Conservation (phyloP, 1,139 yeast species). For the Yamadazyma dendronema region DNA sequence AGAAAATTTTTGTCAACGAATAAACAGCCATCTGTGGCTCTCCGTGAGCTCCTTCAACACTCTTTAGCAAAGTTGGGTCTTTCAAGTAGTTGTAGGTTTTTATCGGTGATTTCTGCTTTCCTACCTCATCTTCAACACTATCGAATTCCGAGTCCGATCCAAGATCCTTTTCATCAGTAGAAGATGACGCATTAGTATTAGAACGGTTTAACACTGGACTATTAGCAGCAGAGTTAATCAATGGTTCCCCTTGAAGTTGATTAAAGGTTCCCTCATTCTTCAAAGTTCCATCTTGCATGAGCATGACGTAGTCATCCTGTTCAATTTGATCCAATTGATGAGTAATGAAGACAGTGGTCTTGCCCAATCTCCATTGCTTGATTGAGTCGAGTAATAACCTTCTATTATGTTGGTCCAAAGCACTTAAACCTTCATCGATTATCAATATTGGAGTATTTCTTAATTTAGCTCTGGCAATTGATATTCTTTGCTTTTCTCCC, state of each 20-base stretch:
- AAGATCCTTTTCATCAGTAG: constrained; percentile 1
- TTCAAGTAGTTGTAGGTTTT: constrained; percentile 19
- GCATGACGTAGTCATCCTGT: constrained; percentile 51
- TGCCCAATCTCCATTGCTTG: constrained; percentile 59
- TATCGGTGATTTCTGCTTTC: constrained; percentile 5
- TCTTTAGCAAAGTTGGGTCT: constrained; percentile 26
- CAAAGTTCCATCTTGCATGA: constrained; percentile 59
- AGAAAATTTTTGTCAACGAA: constrained; percentile 12
- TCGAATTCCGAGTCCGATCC: constrained; percentile 5
- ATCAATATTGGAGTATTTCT: constrained; percentile 72
- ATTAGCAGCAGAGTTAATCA: constrained; percentile 11
- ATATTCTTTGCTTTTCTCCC: constrained; percentile 83
- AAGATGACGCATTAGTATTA: not conserved
- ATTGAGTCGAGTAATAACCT: constrained; percentile 46
- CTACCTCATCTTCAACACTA: constrained; percentile 1
- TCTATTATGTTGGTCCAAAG: constrained; percentile 60
- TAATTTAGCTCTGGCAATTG: constrained; percentile 77
- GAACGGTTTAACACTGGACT: not conserved
- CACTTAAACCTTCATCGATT: constrained; percentile 83
- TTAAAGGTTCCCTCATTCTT: constrained; percentile 24
- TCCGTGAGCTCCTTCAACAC: constrained; percentile 12
- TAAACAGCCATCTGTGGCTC: constrained; percentile 15
- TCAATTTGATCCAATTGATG: constrained; percentile 67
- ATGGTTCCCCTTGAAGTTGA: constrained; percentile 14
- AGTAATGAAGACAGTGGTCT: constrained; percentile 77